Conservation (phyloP, 805 yeast species). For the Wickerhamomyces canadensis region DNA sequence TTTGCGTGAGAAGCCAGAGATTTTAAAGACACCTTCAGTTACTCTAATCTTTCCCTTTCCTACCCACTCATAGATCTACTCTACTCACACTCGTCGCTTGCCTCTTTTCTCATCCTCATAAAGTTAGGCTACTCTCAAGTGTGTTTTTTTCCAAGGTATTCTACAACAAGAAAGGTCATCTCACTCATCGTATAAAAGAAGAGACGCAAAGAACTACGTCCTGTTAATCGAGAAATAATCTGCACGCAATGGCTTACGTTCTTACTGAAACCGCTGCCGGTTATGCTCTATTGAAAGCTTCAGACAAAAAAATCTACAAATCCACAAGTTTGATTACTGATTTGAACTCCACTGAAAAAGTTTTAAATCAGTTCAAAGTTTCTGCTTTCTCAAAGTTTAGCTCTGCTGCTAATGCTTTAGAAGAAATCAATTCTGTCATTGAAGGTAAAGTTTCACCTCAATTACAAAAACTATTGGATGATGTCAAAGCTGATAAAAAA, state of each 20-base stretch:
- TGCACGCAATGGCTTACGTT: constrained; percentile 72
- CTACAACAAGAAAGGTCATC: no score
- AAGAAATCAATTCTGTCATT: constrained; percentile 86
- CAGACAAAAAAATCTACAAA: constrained; percentile 95
- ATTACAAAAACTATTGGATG: constrained; percentile 70
- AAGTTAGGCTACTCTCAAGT: no score
- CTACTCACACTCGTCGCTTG: no score
- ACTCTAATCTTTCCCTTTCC: no score
- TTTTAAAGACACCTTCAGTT: not conserved
- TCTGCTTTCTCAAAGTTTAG: constrained; percentile 93
- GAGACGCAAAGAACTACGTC: no score
- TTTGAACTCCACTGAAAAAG: constrained; percentile 77
- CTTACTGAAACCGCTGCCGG: constrained; percentile 99
- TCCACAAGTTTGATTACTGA: constrained; percentile 69
- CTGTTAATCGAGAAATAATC: not conserved
- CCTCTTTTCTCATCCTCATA: no score
- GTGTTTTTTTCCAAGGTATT: no score
- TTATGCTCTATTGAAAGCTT: constrained; percentile 93
- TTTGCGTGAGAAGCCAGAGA: not conserved
- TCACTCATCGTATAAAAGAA: no score
- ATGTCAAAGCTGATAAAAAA: constrained; percentile 74
- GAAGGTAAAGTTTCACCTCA: constrained; percentile 92
- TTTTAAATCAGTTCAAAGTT: constrained; percentile 83
- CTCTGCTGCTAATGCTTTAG: constrained; percentile 93
- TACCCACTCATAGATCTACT: no score